Conservation (phyloP, 2,329 filamentous ascomycete genomes). For the Lecanoromycetidae sp. region DNA sequence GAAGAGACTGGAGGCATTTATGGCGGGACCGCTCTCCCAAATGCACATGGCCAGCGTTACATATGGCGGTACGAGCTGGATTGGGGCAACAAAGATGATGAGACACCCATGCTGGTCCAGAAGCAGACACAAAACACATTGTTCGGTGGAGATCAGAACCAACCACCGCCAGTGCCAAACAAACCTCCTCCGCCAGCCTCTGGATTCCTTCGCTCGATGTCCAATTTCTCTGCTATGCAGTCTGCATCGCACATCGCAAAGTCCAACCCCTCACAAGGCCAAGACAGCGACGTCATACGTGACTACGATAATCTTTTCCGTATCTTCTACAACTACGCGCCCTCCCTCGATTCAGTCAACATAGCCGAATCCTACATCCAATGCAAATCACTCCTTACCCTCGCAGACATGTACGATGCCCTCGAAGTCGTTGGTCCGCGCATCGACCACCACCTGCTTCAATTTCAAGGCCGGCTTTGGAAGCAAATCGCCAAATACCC, state of each 20-base stretch:
- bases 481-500: constrained; percentile 96
- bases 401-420: constrained; percentile 93
- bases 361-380: constrained; percentile 89
- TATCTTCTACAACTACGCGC: constrained; percentile 88
- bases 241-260: constrained; percentile 40
- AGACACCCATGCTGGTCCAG: constrained; percentile 80
- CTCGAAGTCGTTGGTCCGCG: constrained; percentile 75
- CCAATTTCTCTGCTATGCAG: constrained; percentile 53
- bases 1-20: constrained; percentile 30
- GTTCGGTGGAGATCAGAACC: constrained; percentile 39
- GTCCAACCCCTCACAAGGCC: constrained; percentile 30
- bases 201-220: constrained; percentile 76
- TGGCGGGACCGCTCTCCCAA: constrained; percentile 23
- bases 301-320: constrained; percentile 95
- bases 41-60: constrained; percentile 37
- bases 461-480: constrained; percentile 83
- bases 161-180: constrained; percentile 45
- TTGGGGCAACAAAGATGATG: constrained; percentile 55
- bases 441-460: constrained; percentile 84
- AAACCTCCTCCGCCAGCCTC: constrained; percentile 50
- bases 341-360: constrained; percentile 68
- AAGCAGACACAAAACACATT: constrained; percentile 41
- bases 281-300: constrained; percentile 60
- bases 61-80: constrained; percentile 86
- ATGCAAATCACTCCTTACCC: constrained; percentile 74